Percentiles rank a stretch among this genome's conserved stretches.
Conservation (phyloP, 495 filamentous ascomycete genomes). For the Daldinia concentrica region DNA sequence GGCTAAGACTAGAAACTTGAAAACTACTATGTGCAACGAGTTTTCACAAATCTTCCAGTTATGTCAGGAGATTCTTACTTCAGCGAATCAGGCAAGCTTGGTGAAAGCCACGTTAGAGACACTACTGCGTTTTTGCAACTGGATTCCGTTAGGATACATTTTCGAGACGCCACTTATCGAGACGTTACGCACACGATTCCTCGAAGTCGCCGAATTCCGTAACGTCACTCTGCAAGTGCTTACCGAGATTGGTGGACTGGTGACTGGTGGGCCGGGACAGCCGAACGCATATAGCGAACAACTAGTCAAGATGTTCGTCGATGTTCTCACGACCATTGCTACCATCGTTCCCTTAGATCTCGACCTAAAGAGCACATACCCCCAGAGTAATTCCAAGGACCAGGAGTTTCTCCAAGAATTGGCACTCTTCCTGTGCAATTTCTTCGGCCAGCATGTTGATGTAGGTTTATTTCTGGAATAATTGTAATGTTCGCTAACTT, state of each 20-base stretch:
- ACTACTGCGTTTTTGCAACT: slow-evolving; percentile 94
- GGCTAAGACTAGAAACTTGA: slow-evolving; percentile 91
- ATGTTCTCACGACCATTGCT: slow-evolving; percentile 86
- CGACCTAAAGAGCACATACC: slow-evolving; percentile 89
- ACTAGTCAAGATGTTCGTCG: slow-evolving; percentile 95
- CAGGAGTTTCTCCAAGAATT: slow-evolving; percentile 98
- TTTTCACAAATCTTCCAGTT: slow-evolving; percentile 98
- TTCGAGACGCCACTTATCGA: slow-evolving; percentile 98
- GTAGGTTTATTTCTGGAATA: slow-evolving; percentile 63
- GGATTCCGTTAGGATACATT: slow-evolving; percentile 98
- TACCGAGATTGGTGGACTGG: slow-evolving; percentile 94
- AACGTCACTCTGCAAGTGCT: slow-evolving; percentile 97
- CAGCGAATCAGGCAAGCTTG: slow-evolving; percentile 84
- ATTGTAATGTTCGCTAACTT: slow-evolving; percentile 36
- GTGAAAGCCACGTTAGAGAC: slow-evolving; percentile 96
- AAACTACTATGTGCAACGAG: slow-evolving; percentile 97
- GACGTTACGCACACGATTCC: slow-evolving; percentile 86
- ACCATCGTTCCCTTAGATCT: slow-evolving; percentile 89
- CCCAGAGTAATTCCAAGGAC: slow-evolving; percentile 87
- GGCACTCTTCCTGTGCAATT: slow-evolving; percentile 94
- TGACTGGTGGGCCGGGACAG: slow-evolving; percentile 70
- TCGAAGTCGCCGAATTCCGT: slow-evolving; percentile 90
- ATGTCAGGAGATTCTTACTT: slow-evolving; percentile 90
- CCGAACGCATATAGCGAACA: slow-evolving; percentile 88
- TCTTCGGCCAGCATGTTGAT: slow-evolving; percentile 89